Conservation (phyloP, 768 basidiomycete species). For the Mycena vulgaris region DNA sequence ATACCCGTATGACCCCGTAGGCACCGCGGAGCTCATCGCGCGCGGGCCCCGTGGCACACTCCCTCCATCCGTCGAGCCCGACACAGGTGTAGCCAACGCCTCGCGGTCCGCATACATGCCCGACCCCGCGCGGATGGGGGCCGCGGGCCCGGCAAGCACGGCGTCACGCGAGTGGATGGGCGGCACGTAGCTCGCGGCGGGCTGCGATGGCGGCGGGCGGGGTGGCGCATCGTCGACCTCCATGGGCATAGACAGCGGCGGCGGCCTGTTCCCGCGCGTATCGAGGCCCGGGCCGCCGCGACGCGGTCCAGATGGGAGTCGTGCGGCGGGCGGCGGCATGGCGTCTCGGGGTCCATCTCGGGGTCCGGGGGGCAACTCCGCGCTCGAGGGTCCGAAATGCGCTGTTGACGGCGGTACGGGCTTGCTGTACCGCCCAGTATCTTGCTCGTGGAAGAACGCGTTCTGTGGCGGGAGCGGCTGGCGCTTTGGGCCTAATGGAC, state of each 20-base stretch:
- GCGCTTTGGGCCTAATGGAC: conserved; percentile 27
- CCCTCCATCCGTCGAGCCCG: conserved; percentile 16
- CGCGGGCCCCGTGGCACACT: conserved; percentile 30
- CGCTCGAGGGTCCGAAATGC: conserved; percentile 13
- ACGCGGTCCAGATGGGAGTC: conserved; percentile 29
- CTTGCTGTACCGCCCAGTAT: conserved; percentile 7
- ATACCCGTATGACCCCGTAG: conserved; percentile 20
- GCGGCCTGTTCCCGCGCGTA: not conserved
- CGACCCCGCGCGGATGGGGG: conserved; percentile 27
- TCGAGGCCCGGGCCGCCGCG: not conserved
- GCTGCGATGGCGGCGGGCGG: conserved; percentile 1
- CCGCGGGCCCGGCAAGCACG: conserved; percentile 6
- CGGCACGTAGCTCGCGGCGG: not conserved
- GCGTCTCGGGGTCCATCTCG: conserved; percentile 20
- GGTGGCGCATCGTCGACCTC: conserved; percentile 8
- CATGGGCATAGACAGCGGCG: conserved; percentile 11
- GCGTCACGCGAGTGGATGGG: too few species aligned
- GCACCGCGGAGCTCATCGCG: conserved; percentile 31
- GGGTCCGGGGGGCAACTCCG: conserved; percentile 7
- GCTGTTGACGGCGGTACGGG: not conserved
- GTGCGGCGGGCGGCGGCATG: conserved; percentile 18
- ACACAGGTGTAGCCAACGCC: conserved; percentile 4
- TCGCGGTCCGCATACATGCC: conserved; percentile 36
- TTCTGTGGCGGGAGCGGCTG: conserved; percentile 31
- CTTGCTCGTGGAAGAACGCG: conserved; percentile 11